Evolutionary conservation across 208 protist species (phyloP).

Genomic region (Wallacemonas sp.): DNA sequence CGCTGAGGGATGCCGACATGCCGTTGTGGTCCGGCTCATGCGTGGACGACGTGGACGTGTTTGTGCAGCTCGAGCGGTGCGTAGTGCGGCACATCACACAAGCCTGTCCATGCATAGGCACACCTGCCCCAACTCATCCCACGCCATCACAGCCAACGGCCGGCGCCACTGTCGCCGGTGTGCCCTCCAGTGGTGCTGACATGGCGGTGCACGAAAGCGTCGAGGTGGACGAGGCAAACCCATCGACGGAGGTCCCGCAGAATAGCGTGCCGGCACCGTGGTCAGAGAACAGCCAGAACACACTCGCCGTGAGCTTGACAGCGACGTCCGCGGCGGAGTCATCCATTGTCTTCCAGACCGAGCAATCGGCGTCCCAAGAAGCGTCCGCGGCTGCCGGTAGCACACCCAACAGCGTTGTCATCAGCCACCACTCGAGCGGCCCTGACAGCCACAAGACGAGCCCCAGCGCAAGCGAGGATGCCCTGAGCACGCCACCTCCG

Average conservation of each 20-base stretch:
- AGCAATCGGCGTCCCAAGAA: neutral
- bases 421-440: no score
- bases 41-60: neutral
- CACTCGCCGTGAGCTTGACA: neutral
- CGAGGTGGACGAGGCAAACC: no score
- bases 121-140: neutral
- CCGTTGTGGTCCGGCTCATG: no score
- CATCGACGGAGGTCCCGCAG: no score
- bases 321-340: no score
- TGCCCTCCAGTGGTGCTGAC: no score
- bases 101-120: neutral
- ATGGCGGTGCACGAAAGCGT: no score
- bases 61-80: conserved; percentile 1
- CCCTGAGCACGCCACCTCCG: no score
- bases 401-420: neutral
- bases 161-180: no score
- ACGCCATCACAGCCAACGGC: neutral
- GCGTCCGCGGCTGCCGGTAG: neutral
- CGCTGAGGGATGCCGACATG: neutral
- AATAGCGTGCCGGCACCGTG: no score
- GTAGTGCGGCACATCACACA: neutral
- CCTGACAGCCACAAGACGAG: no score
- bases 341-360: neutral
- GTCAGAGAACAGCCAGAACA: neutral
- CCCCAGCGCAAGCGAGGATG: no score